Conservation (phyloP, 345 rosid species). For the Euphorbia peplus region DNA sequence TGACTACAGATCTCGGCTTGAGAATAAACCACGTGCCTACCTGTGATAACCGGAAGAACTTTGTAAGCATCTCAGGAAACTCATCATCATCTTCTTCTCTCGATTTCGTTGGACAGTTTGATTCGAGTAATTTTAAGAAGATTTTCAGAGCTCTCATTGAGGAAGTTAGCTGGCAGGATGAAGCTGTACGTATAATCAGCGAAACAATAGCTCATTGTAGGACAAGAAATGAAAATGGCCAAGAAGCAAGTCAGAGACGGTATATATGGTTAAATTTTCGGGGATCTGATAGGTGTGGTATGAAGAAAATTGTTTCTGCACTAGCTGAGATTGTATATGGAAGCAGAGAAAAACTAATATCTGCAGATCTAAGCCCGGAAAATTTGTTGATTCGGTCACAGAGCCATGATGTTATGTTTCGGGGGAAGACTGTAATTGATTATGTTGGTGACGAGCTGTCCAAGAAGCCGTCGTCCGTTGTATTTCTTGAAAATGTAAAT, state of each 20-base stretch:
- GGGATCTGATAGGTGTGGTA: conserved; percentile 66
- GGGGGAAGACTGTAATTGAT: conserved; percentile 55
- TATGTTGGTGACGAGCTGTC: conserved; percentile 48
- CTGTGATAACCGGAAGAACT: conserved; percentile 26
- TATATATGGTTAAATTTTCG: conserved; percentile 63
- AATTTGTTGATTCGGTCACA: conserved; percentile 18
- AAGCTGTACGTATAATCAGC: conserved; percentile 48
- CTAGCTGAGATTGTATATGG: conserved; percentile 56
- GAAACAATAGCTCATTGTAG: conserved; percentile 47
- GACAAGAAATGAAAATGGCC: conserved; percentile 28
- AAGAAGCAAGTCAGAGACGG: conserved; percentile 25
- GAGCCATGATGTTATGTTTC: conserved; percentile 27
- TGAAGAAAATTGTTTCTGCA: conserved; percentile 59
- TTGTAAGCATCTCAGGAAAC: conserved; percentile 16
- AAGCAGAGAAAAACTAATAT: conserved; percentile 38
- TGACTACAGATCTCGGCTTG: conserved; percentile 56
- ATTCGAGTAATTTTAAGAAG: conserved; percentile 42
- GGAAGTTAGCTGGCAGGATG: conserved; percentile 59
- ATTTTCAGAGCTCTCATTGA: conserved; percentile 41
- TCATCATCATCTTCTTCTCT: conserved; percentile 22
- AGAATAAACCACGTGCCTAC: conserved; percentile 37
- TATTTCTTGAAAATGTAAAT: conserved; percentile 66
- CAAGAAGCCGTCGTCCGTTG: conserved; percentile 45
- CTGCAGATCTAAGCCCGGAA: conserved; percentile 46
- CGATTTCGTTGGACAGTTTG: conserved; percentile 29